Evolutionary conservation across 441 rosid genomes (phyloP), one percentile per base, ranked within the genome.

Genomic region (Gossypium gossypioides): DNA sequence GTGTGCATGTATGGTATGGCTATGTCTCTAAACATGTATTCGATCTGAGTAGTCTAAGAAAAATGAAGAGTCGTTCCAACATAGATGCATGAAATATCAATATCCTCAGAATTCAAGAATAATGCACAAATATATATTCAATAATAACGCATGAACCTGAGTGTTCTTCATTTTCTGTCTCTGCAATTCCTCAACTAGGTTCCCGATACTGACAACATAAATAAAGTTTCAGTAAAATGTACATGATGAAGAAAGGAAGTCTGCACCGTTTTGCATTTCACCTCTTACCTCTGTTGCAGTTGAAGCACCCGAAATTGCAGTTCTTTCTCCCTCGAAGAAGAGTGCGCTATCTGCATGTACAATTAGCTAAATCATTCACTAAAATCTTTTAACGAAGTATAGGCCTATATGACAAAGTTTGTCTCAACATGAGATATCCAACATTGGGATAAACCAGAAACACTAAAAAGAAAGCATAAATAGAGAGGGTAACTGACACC

Each of bases 261-360:
- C 0, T 16, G 40, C 62, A 76, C 54, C 22, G 61, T 48, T 64
- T 68, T 19, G 56, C 64, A 42, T 29, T 44, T 64, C 40, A 51
- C 27, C 16, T 25, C 77, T 56, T 87, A 92, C 99, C 90, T 88
- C 77, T 89, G 94, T 78, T 92, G 97, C 72, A 95, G 87, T 72
- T 74, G 78, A 69, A 81, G 78, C 80, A 87, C 79, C 84, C 84
- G 89, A 69, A 89, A 79, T 75, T 85, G 91, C 74, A 95, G 82
- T 81, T 90, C 97, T 75, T 74, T 90, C 82, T 95, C 97, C 77
- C 86, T 81, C 10, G 76, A 24, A 22, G 88, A 83, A 58, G 87
- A 74, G 74, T 86, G 87, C 65, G 86, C 61, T 34, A 50, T 71
- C 99, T 94, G 82, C 78, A 81, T 34, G 55, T 71, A 44, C 73